Conservation (phyloP, 2,329 filamentous ascomycete species). For the Beauveria medogensis region DNA sequence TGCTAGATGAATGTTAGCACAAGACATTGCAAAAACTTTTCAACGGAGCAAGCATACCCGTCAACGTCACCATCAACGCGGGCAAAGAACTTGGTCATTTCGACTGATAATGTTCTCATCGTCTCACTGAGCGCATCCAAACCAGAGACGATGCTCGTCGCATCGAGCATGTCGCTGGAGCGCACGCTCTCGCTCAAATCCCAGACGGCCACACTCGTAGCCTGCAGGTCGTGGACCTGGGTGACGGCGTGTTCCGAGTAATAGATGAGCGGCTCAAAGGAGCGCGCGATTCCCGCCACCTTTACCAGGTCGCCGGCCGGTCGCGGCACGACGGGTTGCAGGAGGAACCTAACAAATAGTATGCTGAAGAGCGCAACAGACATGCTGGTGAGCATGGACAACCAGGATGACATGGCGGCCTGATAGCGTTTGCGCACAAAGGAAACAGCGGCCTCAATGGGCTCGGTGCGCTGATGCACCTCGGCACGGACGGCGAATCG, state of each 20-base stretch:
- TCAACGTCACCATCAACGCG: constrained; percentile 92
- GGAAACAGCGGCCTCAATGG: constrained; percentile 64
- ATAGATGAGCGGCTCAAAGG: constrained; percentile 90
- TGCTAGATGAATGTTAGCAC: constrained; percentile 38
- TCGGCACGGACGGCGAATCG: constrained; percentile 82
- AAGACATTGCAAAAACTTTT: neutral
- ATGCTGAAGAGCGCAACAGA: constrained; percentile 57
- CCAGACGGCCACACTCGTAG: constrained; percentile 89
- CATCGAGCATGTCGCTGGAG: constrained; percentile 83
- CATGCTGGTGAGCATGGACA: constrained; percentile 55
- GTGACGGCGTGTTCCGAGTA: constrained; percentile 84
- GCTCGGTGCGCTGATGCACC: constrained; percentile 78
- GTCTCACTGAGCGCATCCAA: constrained; percentile 81
- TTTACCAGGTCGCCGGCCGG: constrained; percentile 66
- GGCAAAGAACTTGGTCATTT: constrained; percentile 86
- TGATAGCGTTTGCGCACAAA: constrained; percentile 54
- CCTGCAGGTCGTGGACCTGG: constrained; percentile 81
- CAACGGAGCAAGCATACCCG: constrained; percentile 39
- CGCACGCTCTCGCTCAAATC: constrained; percentile 87
- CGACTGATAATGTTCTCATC: constrained; percentile 73
- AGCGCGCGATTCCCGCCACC: constrained; percentile 79
- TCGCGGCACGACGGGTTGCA: constrained; percentile 52
- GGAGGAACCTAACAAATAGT: constrained; percentile 55
- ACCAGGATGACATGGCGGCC: constrained; percentile 59
- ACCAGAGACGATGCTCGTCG: constrained; percentile 74